A percentile compares a stretch with the other conserved stretches of the same genome.
phyloP scores from a whole-genome alignment of 2,329 filamentous ascomycete genomes.

The Microdochium paspali region DNA sequence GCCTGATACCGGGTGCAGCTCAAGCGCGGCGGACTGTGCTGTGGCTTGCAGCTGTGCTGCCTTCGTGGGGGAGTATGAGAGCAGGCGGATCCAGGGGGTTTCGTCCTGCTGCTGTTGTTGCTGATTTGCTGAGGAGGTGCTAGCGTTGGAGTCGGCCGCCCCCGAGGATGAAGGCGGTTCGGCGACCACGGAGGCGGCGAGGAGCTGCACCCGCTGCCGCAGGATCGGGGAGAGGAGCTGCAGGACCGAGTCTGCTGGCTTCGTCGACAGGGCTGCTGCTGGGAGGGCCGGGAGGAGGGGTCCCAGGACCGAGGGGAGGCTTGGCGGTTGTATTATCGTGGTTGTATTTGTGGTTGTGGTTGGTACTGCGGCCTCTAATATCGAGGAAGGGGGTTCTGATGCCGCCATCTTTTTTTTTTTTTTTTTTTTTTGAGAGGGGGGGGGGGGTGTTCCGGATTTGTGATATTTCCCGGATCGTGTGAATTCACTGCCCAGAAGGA shows the following conservation, averaged over 20 bases:
- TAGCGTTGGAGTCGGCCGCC: not conserved
- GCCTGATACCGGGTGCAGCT: conserved; percentile 74
- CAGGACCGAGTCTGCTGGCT: conserved; percentile 46
- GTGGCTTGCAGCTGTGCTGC: conserved; percentile 49
- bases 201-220: conserved; percentile 55
- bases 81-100: conserved; percentile 53
- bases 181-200: conserved; percentile 44
- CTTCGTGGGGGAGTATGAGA: conserved; percentile 57
- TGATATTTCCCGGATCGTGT: too few species aligned
- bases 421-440: too few species aligned
- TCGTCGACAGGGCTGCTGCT: conserved; percentile 45
- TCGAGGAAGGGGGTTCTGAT: too few species aligned
- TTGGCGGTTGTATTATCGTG: conserved; percentile 18
- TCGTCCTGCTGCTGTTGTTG: not conserved
- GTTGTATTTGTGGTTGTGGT: not conserved
- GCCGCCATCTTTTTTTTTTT: too few species aligned
- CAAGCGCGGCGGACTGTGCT: conserved; percentile 53
- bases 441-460: too few species aligned
- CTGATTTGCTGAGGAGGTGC: not conserved
- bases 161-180: conserved; percentile 30
- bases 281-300: conserved; percentile 52
- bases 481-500: too few species aligned
- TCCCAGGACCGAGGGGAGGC: conserved; percentile 37
- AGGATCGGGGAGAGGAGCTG: conserved; percentile 57
- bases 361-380: not conserved